Conservation (phyloP, 306 rosid species). For the Vigna nakashimae region DNA sequence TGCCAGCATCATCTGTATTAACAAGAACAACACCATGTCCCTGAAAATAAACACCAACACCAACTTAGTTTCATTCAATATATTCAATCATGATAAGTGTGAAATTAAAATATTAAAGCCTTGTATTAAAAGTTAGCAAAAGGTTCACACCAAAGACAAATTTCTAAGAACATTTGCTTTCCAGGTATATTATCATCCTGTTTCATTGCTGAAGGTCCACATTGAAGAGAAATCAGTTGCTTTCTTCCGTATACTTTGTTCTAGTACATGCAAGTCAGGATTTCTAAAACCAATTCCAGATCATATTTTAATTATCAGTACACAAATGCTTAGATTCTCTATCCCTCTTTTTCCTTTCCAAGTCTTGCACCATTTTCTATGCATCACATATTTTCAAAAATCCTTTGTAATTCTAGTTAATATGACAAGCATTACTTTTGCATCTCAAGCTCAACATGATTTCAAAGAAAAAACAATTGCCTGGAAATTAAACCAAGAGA, state of each 20-base stretch:
- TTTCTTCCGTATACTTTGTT: conserved; percentile 20
- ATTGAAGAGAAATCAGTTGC: neutral
- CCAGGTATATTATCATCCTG: neutral
- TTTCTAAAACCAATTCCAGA: neutral
- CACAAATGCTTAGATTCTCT: neutral
- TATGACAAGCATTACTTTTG: neutral
- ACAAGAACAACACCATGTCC: conserved; percentile 96
- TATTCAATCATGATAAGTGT: conserved; percentile 27
- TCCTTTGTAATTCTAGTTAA: conserved; percentile 8
- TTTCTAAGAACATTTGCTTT: neutral
- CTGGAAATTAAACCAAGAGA: conserved; percentile 30
- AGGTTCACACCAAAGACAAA: conserved; percentile 12
- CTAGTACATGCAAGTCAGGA: neutral
- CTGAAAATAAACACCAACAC: conserved; percentile 55
- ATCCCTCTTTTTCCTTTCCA: neutral
- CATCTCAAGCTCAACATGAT: neutral
- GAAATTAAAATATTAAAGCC: conserved; percentile 20
- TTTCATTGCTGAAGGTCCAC: neutral
- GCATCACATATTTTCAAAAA: conserved; percentile 9
- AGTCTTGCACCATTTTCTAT: neutral
- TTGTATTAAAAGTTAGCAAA: conserved; percentile 27
- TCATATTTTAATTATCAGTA: neutral
- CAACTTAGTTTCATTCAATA: conserved; percentile 37
- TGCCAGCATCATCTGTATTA: conserved; percentile 91
- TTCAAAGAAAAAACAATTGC: neutral